A percentile compares a stretch with the other conserved stretches of the same genome.
phyloP scores from a whole-genome alignment of 805 yeast species.

The Ogataea methylovora region DNA sequence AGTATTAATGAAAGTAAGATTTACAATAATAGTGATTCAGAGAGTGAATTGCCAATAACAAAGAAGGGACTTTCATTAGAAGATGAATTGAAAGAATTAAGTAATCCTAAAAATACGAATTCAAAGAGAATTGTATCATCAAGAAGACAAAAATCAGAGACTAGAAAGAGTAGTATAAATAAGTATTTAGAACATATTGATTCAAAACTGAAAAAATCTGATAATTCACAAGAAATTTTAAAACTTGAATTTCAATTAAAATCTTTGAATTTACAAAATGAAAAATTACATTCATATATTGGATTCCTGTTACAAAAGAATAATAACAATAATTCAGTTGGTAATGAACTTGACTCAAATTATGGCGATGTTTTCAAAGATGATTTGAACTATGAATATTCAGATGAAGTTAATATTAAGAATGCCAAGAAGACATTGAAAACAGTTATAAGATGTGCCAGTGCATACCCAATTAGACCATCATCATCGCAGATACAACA shows the following conservation, averaged over 20 bases:
- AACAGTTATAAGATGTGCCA: slow-evolving; percentile 24
- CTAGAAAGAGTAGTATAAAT: not conserved
- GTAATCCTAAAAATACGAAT: no score
- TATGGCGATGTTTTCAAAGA: slow-evolving; percentile 8
- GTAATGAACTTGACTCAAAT: not conserved
- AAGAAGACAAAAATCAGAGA: not conserved
- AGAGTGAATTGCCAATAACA: no score
- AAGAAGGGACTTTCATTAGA: slow-evolving; percentile 9
- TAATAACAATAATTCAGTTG: slow-evolving; percentile 6
- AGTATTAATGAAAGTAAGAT: no score
- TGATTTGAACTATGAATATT: slow-evolving; percentile 32
- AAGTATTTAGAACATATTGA: slow-evolving; percentile 10
- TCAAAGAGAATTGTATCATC: no score
- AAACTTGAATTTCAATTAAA: slow-evolving; percentile 46
- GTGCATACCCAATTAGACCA: slow-evolving; percentile 24
- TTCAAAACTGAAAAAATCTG: slow-evolving; percentile 14
- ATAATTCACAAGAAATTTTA: slow-evolving; percentile 38
- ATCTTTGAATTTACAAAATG: slow-evolving; percentile 47
- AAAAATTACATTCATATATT: slow-evolving; percentile 47
- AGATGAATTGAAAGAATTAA: slow-evolving; percentile 12
- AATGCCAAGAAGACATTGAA: slow-evolving; percentile 37
- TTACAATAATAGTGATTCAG: no score
- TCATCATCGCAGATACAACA: no score
- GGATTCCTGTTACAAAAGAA: slow-evolving; percentile 47
- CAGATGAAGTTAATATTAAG: slow-evolving; percentile 45